Base-by-base conservation (phyloP, 768 basidiomycete genomes). In the Galerina sulciceps region DNA sequence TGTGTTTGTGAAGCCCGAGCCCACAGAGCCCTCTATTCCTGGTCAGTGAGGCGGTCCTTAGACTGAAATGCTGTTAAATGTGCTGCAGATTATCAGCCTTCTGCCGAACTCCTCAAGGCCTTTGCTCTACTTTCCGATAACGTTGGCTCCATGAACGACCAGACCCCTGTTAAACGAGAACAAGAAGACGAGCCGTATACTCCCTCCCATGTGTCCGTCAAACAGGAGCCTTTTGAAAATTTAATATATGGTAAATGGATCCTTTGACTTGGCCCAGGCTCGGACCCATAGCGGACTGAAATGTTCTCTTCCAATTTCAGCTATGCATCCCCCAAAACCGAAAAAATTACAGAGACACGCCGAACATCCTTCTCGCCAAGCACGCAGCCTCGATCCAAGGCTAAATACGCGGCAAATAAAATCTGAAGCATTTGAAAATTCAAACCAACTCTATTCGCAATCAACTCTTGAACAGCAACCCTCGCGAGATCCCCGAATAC, bases 1-100 rank as follows among this genome's bases (percentile, higher is more conserved):
- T 3, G 15, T 44, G 20, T 20, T 26, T 4, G 47, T 62, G 51
- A 63, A 69, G 59, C 51, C 58, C 5, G 58, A 63, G 52, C 65
- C 57, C 6, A 50, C 53, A 11, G 55, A 59, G 1, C 20, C 26
- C 2, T 48, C 50, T 6, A 46, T 62, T 20, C 31, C 57, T 13
- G 36, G 26, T 47, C 5, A 34, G 57, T 50, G 6, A 18, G 1
- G 36, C 20, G 3, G 15, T 31, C 11, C 5, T 15, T 17, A 31
- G n/a, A 6, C 40, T 10, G 17, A 50, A 48, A 5, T 31, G 18
- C 13, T 38, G n/a, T 34, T 23, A 14, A 36, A 35, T 14, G 31
- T 49, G 2, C 3, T 31, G 26, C 6, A 57, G 56, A 49, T 14
- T 46, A 57, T 31, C 11, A 57, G 8, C 35, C 41, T 11, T 22